These are phyloP conservation scores for Lasiodiplodia citricola DNA, from an alignment of 2,329 filamentous ascomycete species.

Conservation along the genomic window DNA sequence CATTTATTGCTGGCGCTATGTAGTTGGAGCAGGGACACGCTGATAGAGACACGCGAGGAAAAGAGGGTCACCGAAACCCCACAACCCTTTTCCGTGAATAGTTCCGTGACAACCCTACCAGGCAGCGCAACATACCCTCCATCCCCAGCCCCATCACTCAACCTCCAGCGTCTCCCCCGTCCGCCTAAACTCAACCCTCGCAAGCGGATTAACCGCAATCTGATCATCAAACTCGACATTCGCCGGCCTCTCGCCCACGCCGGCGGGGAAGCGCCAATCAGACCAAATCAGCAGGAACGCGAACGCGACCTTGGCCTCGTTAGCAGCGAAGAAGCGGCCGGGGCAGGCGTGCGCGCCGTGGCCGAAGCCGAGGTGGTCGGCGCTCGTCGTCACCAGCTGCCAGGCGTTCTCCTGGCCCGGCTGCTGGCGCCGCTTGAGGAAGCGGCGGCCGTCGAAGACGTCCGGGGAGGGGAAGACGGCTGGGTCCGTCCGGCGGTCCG, in stretches of 20 bases:
- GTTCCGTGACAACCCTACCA: too few species aligned
- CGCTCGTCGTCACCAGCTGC: constrained; percentile 28
- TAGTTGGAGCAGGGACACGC: too few species aligned
- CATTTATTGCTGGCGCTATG: too few species aligned
- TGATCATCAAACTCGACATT: not conserved
- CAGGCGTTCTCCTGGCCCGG: constrained; percentile 18
- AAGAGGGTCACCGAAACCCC: too few species aligned
- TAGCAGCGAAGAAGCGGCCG: constrained; percentile 29
- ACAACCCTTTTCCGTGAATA: too few species aligned
- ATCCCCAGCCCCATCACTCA: too few species aligned
- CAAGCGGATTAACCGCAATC: not conserved
- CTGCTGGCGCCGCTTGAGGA: constrained; percentile 24
- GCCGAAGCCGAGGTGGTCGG: constrained; percentile 32
- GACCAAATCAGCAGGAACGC: constrained; percentile 27
- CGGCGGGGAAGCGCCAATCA: not conserved
- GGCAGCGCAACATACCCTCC: too few species aligned
- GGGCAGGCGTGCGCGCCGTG: constrained; percentile 28
- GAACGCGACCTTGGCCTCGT: constrained; percentile 28
- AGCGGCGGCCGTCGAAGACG: constrained; percentile 29
- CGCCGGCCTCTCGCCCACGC: not conserved
- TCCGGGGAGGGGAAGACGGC: constrained; percentile 26
- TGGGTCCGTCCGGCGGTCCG: constrained; percentile 13
- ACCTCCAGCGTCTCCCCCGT: not conserved
- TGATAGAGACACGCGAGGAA: too few species aligned
- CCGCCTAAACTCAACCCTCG: not conserved